Conservation (phyloP, 306 rosid genomes). For the Dryas alaskensis region DNA sequence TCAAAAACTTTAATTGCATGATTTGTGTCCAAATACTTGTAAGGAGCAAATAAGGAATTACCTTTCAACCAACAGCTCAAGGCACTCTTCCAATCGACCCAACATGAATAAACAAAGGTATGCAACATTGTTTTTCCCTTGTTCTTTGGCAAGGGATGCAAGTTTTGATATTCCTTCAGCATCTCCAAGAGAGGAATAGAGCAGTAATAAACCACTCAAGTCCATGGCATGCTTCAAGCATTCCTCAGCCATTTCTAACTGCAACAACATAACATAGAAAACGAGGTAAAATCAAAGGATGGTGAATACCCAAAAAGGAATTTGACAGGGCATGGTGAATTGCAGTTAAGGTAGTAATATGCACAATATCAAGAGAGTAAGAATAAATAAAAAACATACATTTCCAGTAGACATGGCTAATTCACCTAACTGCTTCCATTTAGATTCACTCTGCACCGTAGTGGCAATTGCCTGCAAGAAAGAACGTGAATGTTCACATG, state of each 20-base stretch:
- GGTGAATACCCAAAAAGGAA: neutral
- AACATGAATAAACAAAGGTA: conserved; percentile 90
- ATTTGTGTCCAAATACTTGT: conserved; percentile 5
- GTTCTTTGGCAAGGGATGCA: conserved; percentile 90
- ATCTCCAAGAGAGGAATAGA: conserved; percentile 99
- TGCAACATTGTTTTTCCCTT: conserved; percentile 98
- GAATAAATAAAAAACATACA: conserved; percentile 35
- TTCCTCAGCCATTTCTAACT: conserved; percentile 99
- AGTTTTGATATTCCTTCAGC: conserved; percentile 86
- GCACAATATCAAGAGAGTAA: neutral
- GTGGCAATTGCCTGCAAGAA: conserved; percentile 71
- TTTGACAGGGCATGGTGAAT: too few relatives aligned
- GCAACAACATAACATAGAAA: conserved; percentile 33
- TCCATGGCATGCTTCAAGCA: conserved; percentile 89
- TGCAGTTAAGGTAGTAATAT: neutral
- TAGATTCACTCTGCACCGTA: conserved; percentile 82
- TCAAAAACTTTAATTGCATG: conserved; percentile 9
- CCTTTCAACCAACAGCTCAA: conserved; percentile 92
- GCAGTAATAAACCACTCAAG: conserved; percentile 90
- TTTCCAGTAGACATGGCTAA: conserved; percentile 95
- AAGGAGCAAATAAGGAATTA: conserved; percentile 29
- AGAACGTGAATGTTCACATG: conserved; percentile 19
- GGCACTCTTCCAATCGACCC: conserved; percentile 98
- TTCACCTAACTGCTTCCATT: conserved; percentile 99
- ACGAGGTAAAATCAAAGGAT: neutral